phyloP scores from a whole-genome alignment of 2,329 filamentous ascomycete genomes.

The Pyricularia pennisetigena region DNA sequence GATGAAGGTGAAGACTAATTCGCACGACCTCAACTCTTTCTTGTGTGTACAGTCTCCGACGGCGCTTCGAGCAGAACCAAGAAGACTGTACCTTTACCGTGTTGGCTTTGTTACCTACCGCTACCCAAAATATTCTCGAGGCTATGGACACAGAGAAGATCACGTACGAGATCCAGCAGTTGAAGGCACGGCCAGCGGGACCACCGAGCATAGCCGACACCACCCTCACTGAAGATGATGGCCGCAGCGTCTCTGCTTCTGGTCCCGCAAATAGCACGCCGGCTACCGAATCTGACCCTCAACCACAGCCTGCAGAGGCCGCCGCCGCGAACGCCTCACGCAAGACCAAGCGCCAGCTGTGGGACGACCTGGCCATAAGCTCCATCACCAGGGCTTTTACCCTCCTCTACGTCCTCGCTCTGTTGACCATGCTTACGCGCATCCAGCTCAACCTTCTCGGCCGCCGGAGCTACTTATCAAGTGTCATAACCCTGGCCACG shows the following conservation, averaged over 20 bases:
- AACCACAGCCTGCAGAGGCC: not conserved
- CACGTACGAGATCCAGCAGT: slow-evolving; percentile 86
- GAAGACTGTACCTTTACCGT: slow-evolving; percentile 98
- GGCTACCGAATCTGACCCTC: not conserved
- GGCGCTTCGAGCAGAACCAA: slow-evolving; percentile 97
- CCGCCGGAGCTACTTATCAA: slow-evolving; percentile 89
- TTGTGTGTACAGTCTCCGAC: slow-evolving; percentile 58
- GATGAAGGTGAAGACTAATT: not conserved
- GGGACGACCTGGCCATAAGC: slow-evolving; percentile 95
- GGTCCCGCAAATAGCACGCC: slow-evolving; percentile 20
- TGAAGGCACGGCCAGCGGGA: slow-evolving; percentile 50
- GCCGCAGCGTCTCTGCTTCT: slow-evolving; percentile 47
- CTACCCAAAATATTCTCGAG: slow-evolving; percentile 79
- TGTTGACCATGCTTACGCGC: slow-evolving; percentile 84
- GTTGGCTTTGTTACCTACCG: slow-evolving; percentile 86
- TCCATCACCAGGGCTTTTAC: slow-evolving; percentile 88
- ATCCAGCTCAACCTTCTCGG: slow-evolving; percentile 96
- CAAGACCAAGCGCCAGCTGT: slow-evolving; percentile 85
- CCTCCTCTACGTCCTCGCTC: slow-evolving; percentile 78
- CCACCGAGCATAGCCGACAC: slow-evolving; percentile 54
- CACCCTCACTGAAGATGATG: slow-evolving; percentile 75
- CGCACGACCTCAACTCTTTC: not conserved
- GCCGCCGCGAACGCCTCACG: slow-evolving; percentile 16
- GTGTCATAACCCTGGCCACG: slow-evolving; percentile 82
- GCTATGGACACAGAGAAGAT: slow-evolving; percentile 86